Evolutionary conservation across 192 early-diverging fungal species (phyloP), one percentile per base, ranked within the genome.

Genomic region (Umbelopsis sp.): DNA sequence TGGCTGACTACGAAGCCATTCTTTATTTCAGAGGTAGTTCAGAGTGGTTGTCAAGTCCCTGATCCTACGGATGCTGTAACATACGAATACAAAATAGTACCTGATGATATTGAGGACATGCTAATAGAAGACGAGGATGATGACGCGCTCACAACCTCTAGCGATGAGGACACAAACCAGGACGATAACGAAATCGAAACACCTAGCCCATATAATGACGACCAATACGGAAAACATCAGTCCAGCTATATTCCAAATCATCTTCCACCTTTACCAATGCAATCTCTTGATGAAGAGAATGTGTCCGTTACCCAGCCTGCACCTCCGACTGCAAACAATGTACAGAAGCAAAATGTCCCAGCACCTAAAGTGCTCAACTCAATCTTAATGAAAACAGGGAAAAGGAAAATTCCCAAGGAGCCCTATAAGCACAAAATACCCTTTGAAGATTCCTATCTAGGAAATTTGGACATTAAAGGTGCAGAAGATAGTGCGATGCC

Each of bases 61-160:
- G 69, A 65, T 47, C 52, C 35, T 0, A 50, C 37, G 2, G 52
- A 74, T 25, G 46, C 22, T 27, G 52, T 72, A 64, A 51, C 68
- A 45, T 81, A 81, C 66, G 75, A 77, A 41, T 81, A 76, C 67
- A 69, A 64, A 46, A 41, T 47, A 64, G 48, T 81, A 11, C 76
- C 80, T 0, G 73, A 77, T 45, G 72, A 75, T n/a, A 68, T 80
- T 53, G 22, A 68, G 2, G 52, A 70, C 50, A 72, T 72, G 16
- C 20, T 41, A 4, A 41, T 41, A 10, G 5, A 41, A 52, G 48
- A 33, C 13, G 68, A n/a, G n/a, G n/a, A 69, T 51, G 49, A 69
- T 22, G 45, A 35, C 27, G 51, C 37, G 45, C 27, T 23, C 5
- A 64, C 49, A 46, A 53, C 64, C 44, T 74, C 69, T 18, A 71